Evolutionary conservation across 2,329 filamentous ascomycete genomes (phyloP).

Genomic region (Alternaria triticina): DNA sequence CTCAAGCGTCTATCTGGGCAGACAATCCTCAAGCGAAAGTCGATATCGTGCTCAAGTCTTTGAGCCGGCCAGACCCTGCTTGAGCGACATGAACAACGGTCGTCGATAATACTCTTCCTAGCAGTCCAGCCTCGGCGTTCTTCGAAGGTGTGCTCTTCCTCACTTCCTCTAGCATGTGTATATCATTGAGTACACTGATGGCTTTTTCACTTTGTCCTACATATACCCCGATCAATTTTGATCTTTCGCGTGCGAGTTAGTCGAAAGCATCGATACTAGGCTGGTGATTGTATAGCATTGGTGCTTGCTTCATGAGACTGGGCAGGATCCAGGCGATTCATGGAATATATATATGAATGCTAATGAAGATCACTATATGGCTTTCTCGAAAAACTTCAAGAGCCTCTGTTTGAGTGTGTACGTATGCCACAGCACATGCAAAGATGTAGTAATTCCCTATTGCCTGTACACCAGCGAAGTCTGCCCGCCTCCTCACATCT

Average conservation of each 20-base stretch:
- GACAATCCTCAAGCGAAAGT: not conserved
- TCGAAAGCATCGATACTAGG: not conserved
- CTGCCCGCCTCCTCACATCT: not conserved
- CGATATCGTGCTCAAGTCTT: constrained; percentile 3
- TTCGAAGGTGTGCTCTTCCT: constrained; percentile 3
- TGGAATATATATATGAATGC: not conserved
- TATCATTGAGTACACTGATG: not conserved
- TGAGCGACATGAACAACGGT: not conserved
- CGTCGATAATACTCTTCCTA: not conserved
- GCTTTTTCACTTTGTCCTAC: not conserved
- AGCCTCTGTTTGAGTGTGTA: not conserved
- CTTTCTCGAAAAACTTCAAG: not conserved
- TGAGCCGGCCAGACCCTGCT: not conserved
- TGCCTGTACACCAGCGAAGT: not conserved
- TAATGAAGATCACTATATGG: too few species aligned
- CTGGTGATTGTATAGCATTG: not conserved
- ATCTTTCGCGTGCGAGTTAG: not conserved
- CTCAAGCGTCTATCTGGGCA: constrained; percentile 2
- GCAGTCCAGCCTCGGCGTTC: not conserved
- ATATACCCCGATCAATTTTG: not conserved
- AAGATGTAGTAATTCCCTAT: not conserved
- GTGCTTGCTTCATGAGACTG: not conserved
- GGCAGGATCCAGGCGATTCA: not conserved
- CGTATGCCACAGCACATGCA: not conserved
- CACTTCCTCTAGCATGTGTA: not conserved